Evolutionary conservation across 495 filamentous ascomycete genomes (phyloP).

Genomic region (Penicillium robsamsonii): DNA sequence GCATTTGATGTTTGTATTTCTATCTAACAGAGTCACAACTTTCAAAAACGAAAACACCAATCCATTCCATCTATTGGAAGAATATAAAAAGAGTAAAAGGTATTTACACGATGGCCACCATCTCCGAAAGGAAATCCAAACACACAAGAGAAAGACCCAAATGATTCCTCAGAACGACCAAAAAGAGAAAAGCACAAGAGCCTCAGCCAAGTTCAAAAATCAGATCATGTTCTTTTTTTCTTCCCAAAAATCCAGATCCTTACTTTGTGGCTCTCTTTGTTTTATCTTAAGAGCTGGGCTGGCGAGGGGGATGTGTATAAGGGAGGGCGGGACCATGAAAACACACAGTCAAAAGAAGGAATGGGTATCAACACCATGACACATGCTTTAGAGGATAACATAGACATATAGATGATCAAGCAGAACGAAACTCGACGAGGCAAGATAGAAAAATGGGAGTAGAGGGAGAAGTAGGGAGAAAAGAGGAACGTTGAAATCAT

Average conservation of each 20-base stretch:
- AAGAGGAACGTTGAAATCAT: slow-evolving; percentile 38
- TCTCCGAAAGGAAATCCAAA: slow-evolving; percentile 13
- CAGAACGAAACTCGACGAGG: slow-evolving; percentile 9
- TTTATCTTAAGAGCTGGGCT: slow-evolving; percentile 3
- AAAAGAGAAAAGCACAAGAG: slow-evolving; percentile 11
- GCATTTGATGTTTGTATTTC: neutral
- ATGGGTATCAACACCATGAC: slow-evolving; percentile 53
- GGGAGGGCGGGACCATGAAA: slow-evolving; percentile 9
- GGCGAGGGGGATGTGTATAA: slow-evolving; percentile 1
- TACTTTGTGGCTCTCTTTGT: slow-evolving; percentile 1
- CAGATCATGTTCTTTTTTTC: slow-evolving; percentile 7
- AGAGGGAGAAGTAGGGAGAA: slow-evolving; percentile 25
- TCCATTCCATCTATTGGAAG: slow-evolving; percentile 39
- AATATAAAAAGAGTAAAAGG: slow-evolving; percentile 29
- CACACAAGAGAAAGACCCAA: slow-evolving; percentile 5
- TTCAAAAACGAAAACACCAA: slow-evolving; percentile 16
- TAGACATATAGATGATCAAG: slow-evolving; percentile 22
- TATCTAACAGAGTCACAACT: neutral
- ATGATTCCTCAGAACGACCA: slow-evolving; percentile 7
- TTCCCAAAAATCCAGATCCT: neutral
- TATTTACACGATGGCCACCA: slow-evolving; percentile 31
- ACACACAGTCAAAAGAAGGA: slow-evolving; percentile 21
- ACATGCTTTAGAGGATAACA: slow-evolving; percentile 39
- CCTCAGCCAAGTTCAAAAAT: slow-evolving; percentile 2
- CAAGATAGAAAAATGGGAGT: slow-evolving; percentile 12